These are phyloP conservation scores for Boechera divaricarpa DNA, from an alignment of 345 rosid genomes.

Conservation along the genomic window DNA sequence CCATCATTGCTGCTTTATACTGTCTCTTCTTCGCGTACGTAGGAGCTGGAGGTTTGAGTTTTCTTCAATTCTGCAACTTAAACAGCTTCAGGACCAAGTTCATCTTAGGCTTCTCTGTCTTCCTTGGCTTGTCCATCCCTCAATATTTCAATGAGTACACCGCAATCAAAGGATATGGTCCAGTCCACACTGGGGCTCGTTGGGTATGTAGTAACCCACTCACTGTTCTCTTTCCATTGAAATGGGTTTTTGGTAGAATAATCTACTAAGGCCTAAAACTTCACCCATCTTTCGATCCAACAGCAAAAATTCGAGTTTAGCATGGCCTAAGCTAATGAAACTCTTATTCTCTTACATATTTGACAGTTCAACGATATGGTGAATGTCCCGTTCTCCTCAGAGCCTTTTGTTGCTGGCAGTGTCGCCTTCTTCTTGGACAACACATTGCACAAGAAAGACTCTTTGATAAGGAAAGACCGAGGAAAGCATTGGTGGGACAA, in stretches of 20 bases:
- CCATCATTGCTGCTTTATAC: constrained; percentile 87
- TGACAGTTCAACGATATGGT: constrained; percentile 93
- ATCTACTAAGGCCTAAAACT: neutral
- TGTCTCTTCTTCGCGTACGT: constrained; percentile 95
- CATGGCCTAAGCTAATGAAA: constrained; percentile 26
- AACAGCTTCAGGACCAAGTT: constrained; percentile 85
- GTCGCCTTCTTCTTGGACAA: constrained; percentile 87
- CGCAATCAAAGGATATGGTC: constrained; percentile 88
- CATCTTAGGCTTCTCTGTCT: constrained; percentile 87
- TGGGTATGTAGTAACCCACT: constrained; percentile 64
- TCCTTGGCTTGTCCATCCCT: constrained; percentile 92
- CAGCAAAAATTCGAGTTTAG: neutral
- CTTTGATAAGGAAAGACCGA: constrained; percentile 74
- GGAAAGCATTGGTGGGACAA: constrained; percentile 99
- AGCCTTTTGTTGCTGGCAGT: constrained; percentile 86
- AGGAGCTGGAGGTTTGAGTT: constrained; percentile 90
- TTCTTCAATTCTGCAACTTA: constrained; percentile 96
- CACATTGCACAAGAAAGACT: constrained; percentile 66
- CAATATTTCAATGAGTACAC: constrained; percentile 97
- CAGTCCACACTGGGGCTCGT: constrained; percentile 79
- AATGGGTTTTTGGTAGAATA: constrained; percentile 1
- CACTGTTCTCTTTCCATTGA: neutral
- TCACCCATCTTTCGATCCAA: neutral
- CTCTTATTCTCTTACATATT: neutral
- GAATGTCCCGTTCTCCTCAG: constrained; percentile 91